A percentile compares a stretch with the other conserved stretches of the same genome.
Evolutionary conservation across 208 protist species (phyloP).

Genomic region (Acanthamoeba healyi): DNA sequence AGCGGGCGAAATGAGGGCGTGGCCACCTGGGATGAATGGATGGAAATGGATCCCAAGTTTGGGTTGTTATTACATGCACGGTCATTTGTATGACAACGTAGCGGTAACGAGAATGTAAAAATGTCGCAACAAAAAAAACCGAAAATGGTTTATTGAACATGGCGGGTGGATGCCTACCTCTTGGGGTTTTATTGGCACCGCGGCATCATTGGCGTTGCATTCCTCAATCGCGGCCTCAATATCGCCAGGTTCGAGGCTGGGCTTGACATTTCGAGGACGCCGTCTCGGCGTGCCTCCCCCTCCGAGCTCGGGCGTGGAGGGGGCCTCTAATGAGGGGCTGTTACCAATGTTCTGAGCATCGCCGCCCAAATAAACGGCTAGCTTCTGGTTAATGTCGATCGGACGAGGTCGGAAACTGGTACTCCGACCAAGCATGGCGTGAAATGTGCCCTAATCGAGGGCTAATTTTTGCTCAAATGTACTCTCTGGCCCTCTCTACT

Average conservation of each 20-base stretch:
- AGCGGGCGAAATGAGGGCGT: background rate
- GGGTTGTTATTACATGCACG: no score
- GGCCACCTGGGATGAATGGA: background rate
- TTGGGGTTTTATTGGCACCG: background rate
- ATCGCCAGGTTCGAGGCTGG: background rate
- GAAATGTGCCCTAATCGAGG: background rate
- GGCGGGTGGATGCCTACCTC: background rate
- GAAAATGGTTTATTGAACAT: background rate
- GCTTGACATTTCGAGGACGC: background rate
- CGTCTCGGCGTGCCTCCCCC: background rate
- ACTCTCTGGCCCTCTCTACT: background rate
- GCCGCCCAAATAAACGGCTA: background rate
- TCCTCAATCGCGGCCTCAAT: background rate
- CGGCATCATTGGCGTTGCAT: background rate
- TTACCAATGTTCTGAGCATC: background rate
- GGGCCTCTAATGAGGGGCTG: background rate
- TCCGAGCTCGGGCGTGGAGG: background rate
- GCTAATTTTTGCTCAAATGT: background rate
- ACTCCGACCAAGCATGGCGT: slow-evolving; percentile 3
- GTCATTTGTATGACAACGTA: no score
- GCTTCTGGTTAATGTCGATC: slow-evolving; percentile 51
- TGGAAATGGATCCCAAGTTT: no score
- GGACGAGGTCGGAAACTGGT: slow-evolving; percentile 60
- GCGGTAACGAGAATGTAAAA: background rate
- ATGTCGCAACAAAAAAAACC: background rate